Base-by-base conservation (phyloP, 345 rosid species). In the Hirschfeldia incana region DNA sequence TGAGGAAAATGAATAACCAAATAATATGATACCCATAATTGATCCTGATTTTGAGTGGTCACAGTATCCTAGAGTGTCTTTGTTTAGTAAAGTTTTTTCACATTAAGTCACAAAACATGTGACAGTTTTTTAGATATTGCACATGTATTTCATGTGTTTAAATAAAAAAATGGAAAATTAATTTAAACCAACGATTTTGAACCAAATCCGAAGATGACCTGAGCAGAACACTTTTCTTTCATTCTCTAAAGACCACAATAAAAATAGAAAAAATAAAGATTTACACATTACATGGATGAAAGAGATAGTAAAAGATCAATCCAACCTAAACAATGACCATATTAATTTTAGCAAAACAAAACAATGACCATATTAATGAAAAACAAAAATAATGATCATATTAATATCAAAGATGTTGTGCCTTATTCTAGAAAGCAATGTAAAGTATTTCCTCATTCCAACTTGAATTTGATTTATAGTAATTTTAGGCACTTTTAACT, bases 21-120 rank as follows among this genome's bases (percentile, higher is more conserved):
- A 28, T 72, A 55, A 42, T 39, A 66, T 21, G 64, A 67, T 67
- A 59, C 49, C 37, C 55, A 78, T 57, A 42, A 72, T 44, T 78
- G 68, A 78, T 78, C 53, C 34, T 78, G 67, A 72, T 70, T 70
- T 28, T 70, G 64, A 77, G 55, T 76, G 16, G 68, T 76, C 8
- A 59, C 6, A 44, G 46, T 46, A 5, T n/a, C 4, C 5, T 46
- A 46, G 3, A 3, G 4, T 13, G 53, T 46, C 53, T 49, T 13
- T 49, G 57, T 15, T 49, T 49, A n/a, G 57, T 49, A 49, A 49
- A 49, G 57, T 6, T 46, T 46, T 8, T 46, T 46, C 53, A 46
- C n/a, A 12, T 46, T 51, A 51, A 51, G 17, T 4, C 15, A 51
- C 17, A 51, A 0, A 27, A n/a, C 8, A 34, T n/a, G 7, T 53